Base-by-base conservation (phyloP, 805 yeast species). In the Myxozyma lipomycoides region DNA sequence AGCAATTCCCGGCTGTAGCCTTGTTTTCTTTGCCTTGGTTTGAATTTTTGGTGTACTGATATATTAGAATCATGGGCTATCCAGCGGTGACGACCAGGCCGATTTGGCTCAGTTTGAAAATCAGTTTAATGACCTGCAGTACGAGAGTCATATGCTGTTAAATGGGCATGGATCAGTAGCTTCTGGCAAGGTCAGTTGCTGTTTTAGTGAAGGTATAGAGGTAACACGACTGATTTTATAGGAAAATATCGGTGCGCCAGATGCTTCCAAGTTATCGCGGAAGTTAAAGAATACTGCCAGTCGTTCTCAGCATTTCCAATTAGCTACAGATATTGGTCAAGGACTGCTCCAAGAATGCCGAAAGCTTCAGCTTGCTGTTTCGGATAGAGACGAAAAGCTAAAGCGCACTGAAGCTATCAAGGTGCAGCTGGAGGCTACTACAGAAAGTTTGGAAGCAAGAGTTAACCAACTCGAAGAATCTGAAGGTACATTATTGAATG, bases 261-360 rank as follows among this genome's bases (percentile, higher is more conserved):
- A 28, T 19, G 35, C 18, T 6, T 38, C 19, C 34, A 44, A 25
- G 36, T 43, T 46, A 1, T 7, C 45, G n/a, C 43, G 58, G n/a
- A 51, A 43, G 40, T 54, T 51, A 36, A 43, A 38, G 36, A 55
- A 55, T 40, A 32, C 55, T 15, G 49, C 49, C 10, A 30, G 49
- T 3, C 34, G 59, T 25, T 25, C 51, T 12, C 59, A 55, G 34
- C 62, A 67, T 45, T 51, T 64, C 28, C 54, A 61, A 30, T 69
- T 68, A 47, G 70, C 62, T 1, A 48, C 68, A 9, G 67, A 67
- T 17, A 55, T 68, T 24, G 61, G 66, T 19, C 67, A 67, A 46
- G 61, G 52, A 36, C 55, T 68, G 10, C 58, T 68, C 38, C 52
- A 52, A 21, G 68, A 69, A 40, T 67, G 70, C 52, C 61, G 72